Conservation (phyloP, 345 rosid species). For the Pistacia atlantica region DNA sequence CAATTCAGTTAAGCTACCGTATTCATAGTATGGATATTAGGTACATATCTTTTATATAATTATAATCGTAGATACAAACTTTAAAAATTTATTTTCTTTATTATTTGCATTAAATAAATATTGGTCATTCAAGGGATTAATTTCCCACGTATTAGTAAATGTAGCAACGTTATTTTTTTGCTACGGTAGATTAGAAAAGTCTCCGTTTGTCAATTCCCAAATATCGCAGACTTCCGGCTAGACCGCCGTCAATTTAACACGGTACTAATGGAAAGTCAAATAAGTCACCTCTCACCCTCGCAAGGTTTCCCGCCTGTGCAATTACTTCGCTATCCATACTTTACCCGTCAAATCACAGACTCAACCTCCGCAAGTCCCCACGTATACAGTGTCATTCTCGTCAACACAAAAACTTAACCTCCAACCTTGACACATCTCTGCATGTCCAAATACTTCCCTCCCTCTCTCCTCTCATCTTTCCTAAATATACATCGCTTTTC, state of each 20-base stretch:
- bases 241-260: neutral
- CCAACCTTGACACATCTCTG: neutral
- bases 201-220: neutral
- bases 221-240: neutral
- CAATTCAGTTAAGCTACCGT: too few relatives aligned
- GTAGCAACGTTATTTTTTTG: too few relatives aligned
- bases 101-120: too few relatives aligned
- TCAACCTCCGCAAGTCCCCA: conserved; percentile 5
- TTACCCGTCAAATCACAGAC: neutral
- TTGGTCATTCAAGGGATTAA: too few relatives aligned
- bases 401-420: conserved; percentile 15
- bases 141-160: too few relatives aligned
- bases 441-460: conserved; percentile 22
- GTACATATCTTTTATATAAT: too few relatives aligned
- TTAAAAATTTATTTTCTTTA: too few relatives aligned
- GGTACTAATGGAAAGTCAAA: neutral
- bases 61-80: too few relatives aligned
- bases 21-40: too few relatives aligned
- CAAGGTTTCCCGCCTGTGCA: neutral
- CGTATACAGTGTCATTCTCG: conserved; percentile 37
- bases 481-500: conserved; percentile 10
- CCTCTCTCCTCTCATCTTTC: neutral
- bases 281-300: neutral
- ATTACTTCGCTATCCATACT: conserved; percentile 6
- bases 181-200: too few relatives aligned